A percentile compares a stretch with the other conserved stretches of the same genome.
These are phyloP conservation scores for Phialemonium atrogriseum DNA, from an alignment of 2,329 filamentous ascomycete species.

Conservation along the genomic window DNA sequence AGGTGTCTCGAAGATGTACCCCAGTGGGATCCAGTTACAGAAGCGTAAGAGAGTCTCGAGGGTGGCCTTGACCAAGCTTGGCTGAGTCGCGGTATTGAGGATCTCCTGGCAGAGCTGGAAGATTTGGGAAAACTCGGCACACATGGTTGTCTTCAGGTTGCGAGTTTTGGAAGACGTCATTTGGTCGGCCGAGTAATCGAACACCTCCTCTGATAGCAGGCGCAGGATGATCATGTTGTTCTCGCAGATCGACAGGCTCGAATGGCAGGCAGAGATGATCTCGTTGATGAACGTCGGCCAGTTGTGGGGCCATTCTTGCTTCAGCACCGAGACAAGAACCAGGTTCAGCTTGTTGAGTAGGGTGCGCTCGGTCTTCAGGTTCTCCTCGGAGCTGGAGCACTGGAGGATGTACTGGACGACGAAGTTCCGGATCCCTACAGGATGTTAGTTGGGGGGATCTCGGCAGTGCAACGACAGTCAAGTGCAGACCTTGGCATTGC, in stretches of 20 bases:
- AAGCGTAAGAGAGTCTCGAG: constrained; percentile 92
- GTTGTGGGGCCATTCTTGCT: constrained; percentile 99
- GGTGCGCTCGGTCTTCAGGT: constrained; percentile 73
- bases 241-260: constrained; percentile 93
- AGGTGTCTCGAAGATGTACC: constrained; percentile 97
- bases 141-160: constrained; percentile 97
- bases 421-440: constrained; percentile 90
- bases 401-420: constrained; percentile 98
- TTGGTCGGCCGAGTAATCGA: constrained; percentile 96
- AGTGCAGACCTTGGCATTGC: constrained; percentile 73
- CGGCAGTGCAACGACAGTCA: not conserved
- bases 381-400: constrained; percentile 83
- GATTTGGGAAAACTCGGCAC: constrained; percentile 95
- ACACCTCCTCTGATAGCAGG: constrained; percentile 93
- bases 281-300: constrained; percentile 99
- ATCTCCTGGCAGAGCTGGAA: constrained; percentile 97
- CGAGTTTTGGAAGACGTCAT: constrained; percentile 98
- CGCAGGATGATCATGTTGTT: constrained; percentile 99
- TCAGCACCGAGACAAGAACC: constrained; percentile 92
- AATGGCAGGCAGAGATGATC: constrained; percentile 93
- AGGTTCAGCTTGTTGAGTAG: constrained; percentile 97
- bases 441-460: constrained; percentile 14
- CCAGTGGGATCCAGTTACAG: constrained; percentile 97
- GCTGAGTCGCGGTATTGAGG: constrained; percentile 74
- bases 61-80: constrained; percentile 89